phyloP scores from a whole-genome alignment of 2,329 filamentous ascomycete genomes.

The Pseudocercospora eumusae region DNA sequence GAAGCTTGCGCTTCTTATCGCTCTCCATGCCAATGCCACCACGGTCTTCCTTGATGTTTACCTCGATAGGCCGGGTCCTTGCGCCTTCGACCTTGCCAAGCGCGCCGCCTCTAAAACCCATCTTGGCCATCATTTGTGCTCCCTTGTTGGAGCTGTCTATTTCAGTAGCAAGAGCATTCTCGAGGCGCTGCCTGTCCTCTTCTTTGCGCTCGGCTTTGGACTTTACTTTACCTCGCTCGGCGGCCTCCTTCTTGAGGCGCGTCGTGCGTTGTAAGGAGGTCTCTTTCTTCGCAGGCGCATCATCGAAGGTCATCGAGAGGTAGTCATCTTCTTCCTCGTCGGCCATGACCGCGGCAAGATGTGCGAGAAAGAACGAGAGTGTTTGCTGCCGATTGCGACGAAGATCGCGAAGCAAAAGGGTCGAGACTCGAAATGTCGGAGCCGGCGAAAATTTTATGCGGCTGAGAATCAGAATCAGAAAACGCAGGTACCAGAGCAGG shows the following conservation, averaged over 20 bases:
- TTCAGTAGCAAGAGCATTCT: conserved; percentile 73
- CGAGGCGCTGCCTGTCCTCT: conserved; percentile 69
- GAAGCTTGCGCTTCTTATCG: conserved; percentile 73
- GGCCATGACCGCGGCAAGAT: conserved; percentile 20
- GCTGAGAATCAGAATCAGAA: too few relatives aligned
- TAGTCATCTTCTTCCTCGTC: conserved; percentile 86
- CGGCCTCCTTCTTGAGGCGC: conserved; percentile 59
- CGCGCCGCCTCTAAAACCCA: conserved; percentile 79
- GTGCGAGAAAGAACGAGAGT: not conserved
- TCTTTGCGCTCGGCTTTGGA: conserved; percentile 82
- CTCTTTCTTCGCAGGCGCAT: conserved; percentile 57
- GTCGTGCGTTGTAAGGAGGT: conserved; percentile 63
- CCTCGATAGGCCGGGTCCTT: conserved; percentile 70
- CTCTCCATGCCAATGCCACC: conserved; percentile 81
- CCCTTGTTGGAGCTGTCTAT: conserved; percentile 77
- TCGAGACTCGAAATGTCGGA: too few relatives aligned
- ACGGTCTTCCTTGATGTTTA: conserved; percentile 75
- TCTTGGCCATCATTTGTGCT: conserved; percentile 92
- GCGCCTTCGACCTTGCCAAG: conserved; percentile 64
- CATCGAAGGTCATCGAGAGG: conserved; percentile 90
- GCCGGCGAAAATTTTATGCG: too few relatives aligned
- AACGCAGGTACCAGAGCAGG: too few relatives aligned
- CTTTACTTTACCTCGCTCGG: conserved; percentile 63
- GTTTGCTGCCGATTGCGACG: not conserved
- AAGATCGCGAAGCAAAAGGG: too few relatives aligned